Evolutionary conservation across 257 asterid species (phyloP).

Genomic region (Datura wrightii): DNA sequence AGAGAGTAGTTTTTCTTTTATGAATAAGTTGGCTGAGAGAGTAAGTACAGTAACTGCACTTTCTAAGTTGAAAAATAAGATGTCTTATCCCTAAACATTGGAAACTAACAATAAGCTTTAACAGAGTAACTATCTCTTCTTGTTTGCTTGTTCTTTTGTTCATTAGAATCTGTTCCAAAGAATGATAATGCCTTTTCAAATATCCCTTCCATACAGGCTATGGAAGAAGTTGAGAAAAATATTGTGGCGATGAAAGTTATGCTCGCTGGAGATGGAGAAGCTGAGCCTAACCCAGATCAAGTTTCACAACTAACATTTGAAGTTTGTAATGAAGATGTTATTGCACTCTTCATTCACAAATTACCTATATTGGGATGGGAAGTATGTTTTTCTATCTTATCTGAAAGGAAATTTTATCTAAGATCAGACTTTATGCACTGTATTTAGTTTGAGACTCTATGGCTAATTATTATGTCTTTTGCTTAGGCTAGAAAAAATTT

Average conservation of each 20-base stretch:
- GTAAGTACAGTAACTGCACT: background rate
- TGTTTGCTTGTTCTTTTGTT: conserved; percentile 27
- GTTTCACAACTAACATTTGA: conserved; percentile 77
- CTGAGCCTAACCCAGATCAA: conserved; percentile 83
- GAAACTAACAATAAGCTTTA: background rate
- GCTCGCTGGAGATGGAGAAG: conserved; percentile 93
- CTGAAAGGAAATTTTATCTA: background rate
- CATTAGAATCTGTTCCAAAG: conserved; percentile 6
- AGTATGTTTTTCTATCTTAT: conserved; percentile 58
- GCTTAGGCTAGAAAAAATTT: conserved; percentile 82
- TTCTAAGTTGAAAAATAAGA: background rate
- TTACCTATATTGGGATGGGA: conserved; percentile 95
- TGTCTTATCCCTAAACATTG: background rate
- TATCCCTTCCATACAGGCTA: conserved; percentile 57
- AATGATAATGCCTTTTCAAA: conserved; percentile 26
- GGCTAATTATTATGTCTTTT: conserved; percentile 37
- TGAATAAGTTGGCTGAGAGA: background rate
- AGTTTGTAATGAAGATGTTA: conserved; percentile 81
- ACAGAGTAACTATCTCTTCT: conserved; percentile 29
- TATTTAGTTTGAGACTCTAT: conserved; percentile 33
- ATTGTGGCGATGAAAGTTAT: conserved; percentile 76
- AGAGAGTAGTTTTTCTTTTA: background rate
- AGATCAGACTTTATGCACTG: background rate
- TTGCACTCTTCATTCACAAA: conserved; percentile 88
- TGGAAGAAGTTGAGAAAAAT: conserved; percentile 99